phyloP scores from a whole-genome alignment of 371 early-diverging fungal species.

The Entomophthora muscae region DNA sequence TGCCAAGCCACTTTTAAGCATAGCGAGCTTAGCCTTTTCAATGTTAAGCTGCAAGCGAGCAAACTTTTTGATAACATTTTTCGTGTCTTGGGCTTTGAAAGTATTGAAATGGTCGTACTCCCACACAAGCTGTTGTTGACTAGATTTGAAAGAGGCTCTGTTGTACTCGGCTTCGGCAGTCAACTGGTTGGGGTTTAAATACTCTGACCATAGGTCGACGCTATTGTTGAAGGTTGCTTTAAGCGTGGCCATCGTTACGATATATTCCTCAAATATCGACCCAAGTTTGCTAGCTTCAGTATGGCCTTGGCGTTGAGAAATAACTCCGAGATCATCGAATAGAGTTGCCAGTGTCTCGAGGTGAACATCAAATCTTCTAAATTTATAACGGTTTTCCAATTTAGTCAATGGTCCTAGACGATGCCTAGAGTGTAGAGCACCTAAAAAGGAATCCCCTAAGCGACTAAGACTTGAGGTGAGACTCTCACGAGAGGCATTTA shows the following conservation, averaged over 20 bases:
- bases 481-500: not conserved
- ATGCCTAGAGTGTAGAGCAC: conserved; percentile 1
- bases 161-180: not conserved
- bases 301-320: not conserved
- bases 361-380: not conserved
- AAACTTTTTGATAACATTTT: not conserved
- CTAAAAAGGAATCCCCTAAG: not conserved
- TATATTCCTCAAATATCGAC: not conserved
- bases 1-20: not conserved
- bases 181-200: not conserved
- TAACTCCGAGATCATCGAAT: not conserved
- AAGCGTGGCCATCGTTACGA: not conserved
- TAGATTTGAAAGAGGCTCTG: not conserved
- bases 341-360: not conserved
- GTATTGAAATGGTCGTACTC: not conserved
- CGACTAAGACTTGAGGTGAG: not conserved
- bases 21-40: not conserved
- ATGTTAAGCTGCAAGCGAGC: not conserved
- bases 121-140: not conserved
- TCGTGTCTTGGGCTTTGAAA: not conserved
- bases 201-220: not conserved
- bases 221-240: not conserved
- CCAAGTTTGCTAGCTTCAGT: not conserved
- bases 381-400: not conserved
- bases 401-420: not conserved